Conservation (phyloP, 768 basidiomycete species). For the Boletus sensibilis region DNA sequence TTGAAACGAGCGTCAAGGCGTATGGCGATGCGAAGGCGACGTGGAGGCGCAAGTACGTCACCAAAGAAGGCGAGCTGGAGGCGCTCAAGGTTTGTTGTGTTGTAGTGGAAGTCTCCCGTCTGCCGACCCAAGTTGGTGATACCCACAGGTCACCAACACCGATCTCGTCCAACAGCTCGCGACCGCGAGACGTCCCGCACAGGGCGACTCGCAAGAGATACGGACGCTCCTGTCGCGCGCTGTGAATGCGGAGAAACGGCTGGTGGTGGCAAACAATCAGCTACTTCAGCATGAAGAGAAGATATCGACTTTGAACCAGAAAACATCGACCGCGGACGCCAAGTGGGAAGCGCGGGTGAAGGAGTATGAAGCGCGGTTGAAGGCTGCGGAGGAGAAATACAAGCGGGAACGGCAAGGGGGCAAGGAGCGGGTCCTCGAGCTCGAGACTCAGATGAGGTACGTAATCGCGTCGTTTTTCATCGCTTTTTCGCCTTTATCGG, state of each 20-base stretch:
- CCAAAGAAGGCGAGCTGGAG: constrained; percentile 89
- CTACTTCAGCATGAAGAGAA: constrained; percentile 82
- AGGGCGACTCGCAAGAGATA: constrained; percentile 66
- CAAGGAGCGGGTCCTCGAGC: constrained; percentile 77
- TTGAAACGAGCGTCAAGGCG: constrained; percentile 81
- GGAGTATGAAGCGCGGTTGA: constrained; percentile 82
- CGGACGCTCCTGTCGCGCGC: constrained; percentile 70
- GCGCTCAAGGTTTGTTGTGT: constrained; percentile 64
- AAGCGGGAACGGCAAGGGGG: constrained; percentile 93
- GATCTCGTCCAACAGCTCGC: constrained; percentile 75
- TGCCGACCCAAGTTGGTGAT: background rate
- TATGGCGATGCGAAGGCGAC: constrained; percentile 76
- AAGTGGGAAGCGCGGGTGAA: constrained; percentile 97
- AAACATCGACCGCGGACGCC: constrained; percentile 66
- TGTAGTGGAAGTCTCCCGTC: background rate
- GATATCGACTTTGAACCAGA: constrained; percentile 69
- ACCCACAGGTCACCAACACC: constrained; percentile 59
- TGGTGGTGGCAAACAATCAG: constrained; percentile 84
- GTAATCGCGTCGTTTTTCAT: constrained; percentile 36
- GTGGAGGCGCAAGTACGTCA: constrained; percentile 80
- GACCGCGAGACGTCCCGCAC: constrained; percentile 55
- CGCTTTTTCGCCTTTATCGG: background rate
- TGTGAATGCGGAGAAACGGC: constrained; percentile 81
- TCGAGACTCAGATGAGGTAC: constrained; percentile 74
- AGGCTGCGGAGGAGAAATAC: constrained; percentile 84